These are phyloP conservation scores for Homolaphlyctis polyrhiza DNA, from an alignment of 371 early-diverging fungal genomes.

Conservation along the genomic window DNA sequence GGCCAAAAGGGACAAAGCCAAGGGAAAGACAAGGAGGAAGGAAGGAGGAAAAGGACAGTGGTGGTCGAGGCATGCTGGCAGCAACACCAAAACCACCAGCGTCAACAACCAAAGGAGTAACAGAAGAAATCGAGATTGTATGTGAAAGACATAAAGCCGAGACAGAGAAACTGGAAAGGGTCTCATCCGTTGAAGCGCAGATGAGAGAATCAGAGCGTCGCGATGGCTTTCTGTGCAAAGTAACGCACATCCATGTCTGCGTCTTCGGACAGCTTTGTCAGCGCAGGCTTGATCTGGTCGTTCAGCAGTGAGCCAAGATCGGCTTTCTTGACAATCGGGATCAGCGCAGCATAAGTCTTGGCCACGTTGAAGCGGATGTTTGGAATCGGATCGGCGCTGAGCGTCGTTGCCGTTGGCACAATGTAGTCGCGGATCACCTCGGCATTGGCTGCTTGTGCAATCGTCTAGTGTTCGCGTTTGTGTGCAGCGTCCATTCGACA, in stretches of 20 bases:
- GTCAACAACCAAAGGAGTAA: too few species aligned
- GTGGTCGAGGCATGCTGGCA: too few species aligned
- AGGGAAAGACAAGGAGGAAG: too few species aligned
- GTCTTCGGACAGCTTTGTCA: conserved; percentile 81
- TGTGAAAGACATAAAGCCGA: too few species aligned
- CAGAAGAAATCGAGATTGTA: too few species aligned
- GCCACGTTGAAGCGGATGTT: conserved; percentile 99
- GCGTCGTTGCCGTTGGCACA: conserved; percentile 78
- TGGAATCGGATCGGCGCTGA: conserved; percentile 92
- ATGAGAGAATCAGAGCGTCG: too few species aligned
- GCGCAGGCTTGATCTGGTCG: conserved; percentile 71
- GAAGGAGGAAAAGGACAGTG: too few species aligned
- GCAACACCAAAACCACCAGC: too few species aligned
- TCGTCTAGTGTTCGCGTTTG: conserved; percentile 46
- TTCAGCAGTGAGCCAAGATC: conserved; percentile 56
- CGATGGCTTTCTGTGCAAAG: conserved; percentile 58
- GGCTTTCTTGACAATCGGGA: conserved; percentile 65
- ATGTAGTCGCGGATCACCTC: conserved; percentile 84
- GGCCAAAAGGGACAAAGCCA: too few species aligned
- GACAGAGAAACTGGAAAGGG: too few species aligned
- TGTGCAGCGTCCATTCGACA: neutral
- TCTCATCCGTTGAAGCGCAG: too few species aligned
- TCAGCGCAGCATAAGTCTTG: conserved; percentile 85
- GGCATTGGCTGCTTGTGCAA: conserved; percentile 82
- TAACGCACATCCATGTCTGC: conserved; percentile 89